Conservation (phyloP, 2,329 filamentous ascomycete species). For the Aspergillus fischeri region DNA sequence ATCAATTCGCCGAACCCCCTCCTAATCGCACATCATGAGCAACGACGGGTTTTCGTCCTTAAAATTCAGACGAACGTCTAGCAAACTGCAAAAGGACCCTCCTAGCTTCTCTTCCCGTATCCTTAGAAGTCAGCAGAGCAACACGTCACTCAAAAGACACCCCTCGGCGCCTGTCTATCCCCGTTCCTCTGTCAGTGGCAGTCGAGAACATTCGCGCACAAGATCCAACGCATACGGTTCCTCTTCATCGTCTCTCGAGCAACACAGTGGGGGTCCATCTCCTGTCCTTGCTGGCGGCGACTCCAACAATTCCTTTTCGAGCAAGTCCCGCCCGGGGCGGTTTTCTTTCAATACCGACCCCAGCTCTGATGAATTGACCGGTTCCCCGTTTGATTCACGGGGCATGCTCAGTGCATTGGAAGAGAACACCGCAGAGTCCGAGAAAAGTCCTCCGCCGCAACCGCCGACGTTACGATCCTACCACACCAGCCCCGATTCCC, state of each 20-base stretch:
- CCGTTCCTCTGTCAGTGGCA: conserved; percentile 37
- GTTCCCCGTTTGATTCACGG: conserved; percentile 41
- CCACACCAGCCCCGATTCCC: conserved; percentile 55
- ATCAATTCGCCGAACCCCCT: background rate
- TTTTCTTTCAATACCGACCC: conserved; percentile 32
- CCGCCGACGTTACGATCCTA: conserved; percentile 44
- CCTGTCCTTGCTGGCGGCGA: conserved; percentile 34
- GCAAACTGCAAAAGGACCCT: conserved; percentile 44
- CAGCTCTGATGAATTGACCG: conserved; percentile 44
- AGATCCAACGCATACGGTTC: conserved; percentile 46
- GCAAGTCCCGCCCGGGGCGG: conserved; percentile 31
- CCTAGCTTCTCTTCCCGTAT: conserved; percentile 39
- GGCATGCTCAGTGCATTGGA: conserved; percentile 43
- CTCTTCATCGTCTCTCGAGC: conserved; percentile 46
- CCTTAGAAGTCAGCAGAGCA: conserved; percentile 42
- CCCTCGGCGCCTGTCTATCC: conserved; percentile 45
- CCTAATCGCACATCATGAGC: conserved; percentile 30
- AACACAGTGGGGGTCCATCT: conserved; percentile 38
- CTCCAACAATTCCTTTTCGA: conserved; percentile 23
- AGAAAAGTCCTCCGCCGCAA: conserved; percentile 31
- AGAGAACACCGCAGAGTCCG: conserved; percentile 34
- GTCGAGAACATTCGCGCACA: conserved; percentile 42
- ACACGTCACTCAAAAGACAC: conserved; percentile 43
- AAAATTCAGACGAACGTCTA: conserved; percentile 39
- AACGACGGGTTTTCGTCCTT: conserved; percentile 34